Percentiles rank a stretch among this genome's conserved stretches.
phyloP scores from a whole-genome alignment of 2,329 filamentous ascomycete genomes.

The Fusarium verticillioides region DNA sequence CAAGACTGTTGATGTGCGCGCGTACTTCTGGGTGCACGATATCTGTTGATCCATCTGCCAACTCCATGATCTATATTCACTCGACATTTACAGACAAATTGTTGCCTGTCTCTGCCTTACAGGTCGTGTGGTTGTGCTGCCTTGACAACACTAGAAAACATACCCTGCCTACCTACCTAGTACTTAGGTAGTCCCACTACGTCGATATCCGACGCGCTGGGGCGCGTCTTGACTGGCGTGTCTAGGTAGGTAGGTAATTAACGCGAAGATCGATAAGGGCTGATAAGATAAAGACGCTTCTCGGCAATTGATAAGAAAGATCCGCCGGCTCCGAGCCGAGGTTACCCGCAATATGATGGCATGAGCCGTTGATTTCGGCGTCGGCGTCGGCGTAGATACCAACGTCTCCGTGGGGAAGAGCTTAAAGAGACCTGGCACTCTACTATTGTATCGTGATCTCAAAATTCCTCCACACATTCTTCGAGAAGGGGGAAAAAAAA shows the following conservation, averaged over 20 bases:
- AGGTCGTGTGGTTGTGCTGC: slow-evolving; percentile 35
- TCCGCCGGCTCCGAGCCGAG: slow-evolving; percentile 50
- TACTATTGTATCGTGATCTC: slow-evolving; percentile 11
- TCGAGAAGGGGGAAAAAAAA: slow-evolving; percentile 31
- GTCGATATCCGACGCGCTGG: slow-evolving; percentile 24
- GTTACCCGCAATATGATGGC: slow-evolving; percentile 52
- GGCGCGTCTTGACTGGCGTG: slow-evolving; percentile 35
- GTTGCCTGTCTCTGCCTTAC: slow-evolving; percentile 27
- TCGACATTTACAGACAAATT: slow-evolving; percentile 15
- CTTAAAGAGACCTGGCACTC: slow-evolving; percentile 3
- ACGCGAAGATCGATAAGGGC: slow-evolving; percentile 4
- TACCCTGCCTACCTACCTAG: neutral
- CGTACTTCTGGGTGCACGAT: slow-evolving; percentile 91
- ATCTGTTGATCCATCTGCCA: slow-evolving; percentile 62
- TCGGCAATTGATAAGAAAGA: slow-evolving; percentile 34
- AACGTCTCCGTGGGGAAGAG: slow-evolving; percentile 32
- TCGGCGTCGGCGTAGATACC: neutral
- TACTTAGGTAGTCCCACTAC: slow-evolving; percentile 18
- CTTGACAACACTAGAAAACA: slow-evolving; percentile 27
- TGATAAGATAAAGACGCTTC: slow-evolving; percentile 28
- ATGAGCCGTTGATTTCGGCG: slow-evolving; percentile 22
- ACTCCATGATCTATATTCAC: slow-evolving; percentile 60
- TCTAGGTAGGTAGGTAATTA: slow-evolving; percentile 24
- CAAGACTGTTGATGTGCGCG: slow-evolving; percentile 91
- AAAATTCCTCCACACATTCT: neutral